Evolutionary conservation across 139 green algal genomes (phyloP).

Genomic region (Chlorella sp.): DNA sequence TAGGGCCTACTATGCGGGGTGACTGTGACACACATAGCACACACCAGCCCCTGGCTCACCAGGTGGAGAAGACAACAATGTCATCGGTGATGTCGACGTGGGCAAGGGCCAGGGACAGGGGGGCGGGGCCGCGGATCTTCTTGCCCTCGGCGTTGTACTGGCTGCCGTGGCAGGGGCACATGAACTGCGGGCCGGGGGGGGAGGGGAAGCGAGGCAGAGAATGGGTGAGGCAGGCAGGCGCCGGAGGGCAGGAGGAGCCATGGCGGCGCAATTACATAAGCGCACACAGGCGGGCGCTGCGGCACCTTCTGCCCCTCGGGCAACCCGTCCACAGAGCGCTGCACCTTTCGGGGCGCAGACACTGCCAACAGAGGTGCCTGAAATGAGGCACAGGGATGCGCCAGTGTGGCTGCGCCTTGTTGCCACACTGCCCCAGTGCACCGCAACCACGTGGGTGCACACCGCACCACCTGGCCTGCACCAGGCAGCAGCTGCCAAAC

Average conservation of each 20-base stretch:
- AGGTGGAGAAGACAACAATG: slow-evolving; percentile 90
- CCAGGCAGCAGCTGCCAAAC: background rate
- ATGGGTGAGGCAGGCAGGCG: background rate
- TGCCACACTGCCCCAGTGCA: no score
- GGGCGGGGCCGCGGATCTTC: slow-evolving; percentile 27
- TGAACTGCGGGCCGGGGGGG: slow-evolving; percentile 10
- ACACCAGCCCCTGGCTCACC: slow-evolving; percentile 32
- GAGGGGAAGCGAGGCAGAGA: background rate
- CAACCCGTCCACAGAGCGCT: no score
- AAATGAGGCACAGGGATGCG: no score
- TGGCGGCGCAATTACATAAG: no score
- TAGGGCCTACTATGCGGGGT: no score
- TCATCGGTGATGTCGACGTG: slow-evolving; percentile 85
- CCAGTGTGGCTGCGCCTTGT: no score
- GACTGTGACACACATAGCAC: background rate
- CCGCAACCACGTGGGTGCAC: no score
- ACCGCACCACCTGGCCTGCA: no score
- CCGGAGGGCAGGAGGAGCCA: background rate
- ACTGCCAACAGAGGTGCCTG: no score
- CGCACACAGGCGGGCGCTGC: no score
- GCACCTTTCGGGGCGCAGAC: no score
- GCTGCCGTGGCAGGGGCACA: slow-evolving; percentile 85
- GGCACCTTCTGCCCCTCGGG: no score
- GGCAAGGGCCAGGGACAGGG: slow-evolving; percentile 92
- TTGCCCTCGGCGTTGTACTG: slow-evolving; percentile 90